Evolutionary conservation across 495 filamentous ascomycete genomes (phyloP), one percentile per base, ranked within the genome.

Genomic region (Penicillium alfredii): DNA sequence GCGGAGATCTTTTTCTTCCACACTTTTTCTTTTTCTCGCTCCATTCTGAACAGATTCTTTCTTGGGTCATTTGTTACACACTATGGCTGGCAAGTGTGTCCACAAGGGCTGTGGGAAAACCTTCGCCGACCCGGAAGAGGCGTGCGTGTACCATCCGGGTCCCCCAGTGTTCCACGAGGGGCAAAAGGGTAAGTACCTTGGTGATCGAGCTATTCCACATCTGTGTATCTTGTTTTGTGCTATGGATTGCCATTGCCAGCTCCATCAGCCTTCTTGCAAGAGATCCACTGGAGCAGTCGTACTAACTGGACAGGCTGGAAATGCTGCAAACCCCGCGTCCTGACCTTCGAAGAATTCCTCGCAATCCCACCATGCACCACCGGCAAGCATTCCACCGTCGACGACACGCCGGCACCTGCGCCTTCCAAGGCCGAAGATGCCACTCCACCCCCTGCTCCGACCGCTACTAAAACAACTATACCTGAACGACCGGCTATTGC

Each of bases 291-390:
- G n/a, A n/a, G n/a, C n/a, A n/a, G n/a, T n/a, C n/a, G 29, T 28
- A 26, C 42, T 45, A 23, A 49, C 30, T 24, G 8, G 22, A 12
- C 58, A 96, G 92, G 92, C 51, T 99, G 92, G 92, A 95, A 94
- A 71, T 99, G 92, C 69, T 99, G 92, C 74, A 99, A 96, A 69
- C 84, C 89, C 39, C 84, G 93, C 61, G 88, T 97, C 46, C 74
- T 99, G 47, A 96, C 90, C 33, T 99, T 99, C 54, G 93, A 99
- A 64, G 92, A 99, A 67, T 99, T 99, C 71, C 85, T 97, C 52
- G 60, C 73, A 31, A 97, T 99, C 47, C 76, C 86, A 18, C 89
- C 93, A 14, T 99, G 92, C 72, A 95, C 93, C 13, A 86, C 81
- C 11, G 92, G 92, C 51, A 92, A 82, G 46, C 92, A 99, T 68